Evolutionary conservation across 225 moss, liverwort and hornwort species (phyloP), one percentile per base, ranked within the genome.

Genomic region (Marchantia polymorpha): DNA sequence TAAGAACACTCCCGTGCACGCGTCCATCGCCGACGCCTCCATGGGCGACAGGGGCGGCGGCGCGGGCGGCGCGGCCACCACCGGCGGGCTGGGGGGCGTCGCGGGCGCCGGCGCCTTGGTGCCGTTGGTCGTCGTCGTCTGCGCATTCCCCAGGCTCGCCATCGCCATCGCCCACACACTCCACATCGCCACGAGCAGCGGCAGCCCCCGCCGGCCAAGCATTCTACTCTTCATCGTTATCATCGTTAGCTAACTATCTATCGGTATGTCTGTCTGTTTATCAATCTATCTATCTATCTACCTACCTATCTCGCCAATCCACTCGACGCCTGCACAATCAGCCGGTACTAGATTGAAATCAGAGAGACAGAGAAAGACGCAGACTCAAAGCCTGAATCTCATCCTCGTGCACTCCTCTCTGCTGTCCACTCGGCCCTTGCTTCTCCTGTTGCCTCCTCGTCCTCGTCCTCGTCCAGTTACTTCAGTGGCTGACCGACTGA

Each of bases 1-100:
- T 71, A 88, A 23, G 39, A 83, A 85, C 54, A 85, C 85, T 29
- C 85, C 87, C 39, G 70, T 67, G 16, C 87, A 88, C 0, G 27
- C 4, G 5, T 81, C 58, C 53, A 61, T 0, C 3, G 80, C 72
- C 12, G 2, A 1, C 54, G 53, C 78, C 68, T 79, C 78, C n/a
- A n/a, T n/a, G 3, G 29, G 16, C 12, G 76, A 0, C 58, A 7
- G 61, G 30, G 52, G 9, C 5, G 78, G 66, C 11, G 20, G 8
- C 14, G 58, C 64, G 19, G 31, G 3, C 53, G 39, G 52, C n/a
- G n/a, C n/a, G n/a, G n/a, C n/a, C n/a, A n/a, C n/a, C n/a, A n/a
- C n/a, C n/a, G 58, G 58, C 64, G 19, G 31, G 3, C 53, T 19
- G 52, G 20, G 61, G 30, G 52, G 9, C 5, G 78, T 51, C 11